Percentiles rank a stretch among this genome's conserved stretches.
phyloP scores from a whole-genome alignment of 2,329 filamentous ascomycete genomes.

The Hypoxylon sp. region DNA sequence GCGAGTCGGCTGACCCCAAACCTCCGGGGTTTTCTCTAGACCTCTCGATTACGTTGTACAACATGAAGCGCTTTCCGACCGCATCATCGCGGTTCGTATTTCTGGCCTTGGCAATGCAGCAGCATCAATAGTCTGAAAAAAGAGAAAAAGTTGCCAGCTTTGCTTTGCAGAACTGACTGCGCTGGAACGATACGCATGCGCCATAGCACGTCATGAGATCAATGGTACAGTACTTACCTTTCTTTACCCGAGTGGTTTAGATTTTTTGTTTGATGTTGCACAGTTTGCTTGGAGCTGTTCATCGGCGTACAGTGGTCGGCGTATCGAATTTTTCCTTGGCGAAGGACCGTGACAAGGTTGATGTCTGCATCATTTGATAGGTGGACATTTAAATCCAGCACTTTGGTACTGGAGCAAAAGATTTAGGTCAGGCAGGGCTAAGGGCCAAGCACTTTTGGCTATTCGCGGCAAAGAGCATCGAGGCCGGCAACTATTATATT shows the following conservation, averaged over 20 bases:
- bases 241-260: slow-evolving; percentile 11
- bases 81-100: slow-evolving; percentile 31
- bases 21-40: too few species aligned
- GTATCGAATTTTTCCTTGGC: slow-evolving; percentile 23
- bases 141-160: neutral
- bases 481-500: slow-evolving; percentile 9
- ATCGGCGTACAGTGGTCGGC: too few species aligned
- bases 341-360: too few species aligned
- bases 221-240: slow-evolving; percentile 1
- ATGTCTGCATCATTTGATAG: too few species aligned
- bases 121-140: slow-evolving; percentile 10
- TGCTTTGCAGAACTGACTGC: slow-evolving; percentile 6
- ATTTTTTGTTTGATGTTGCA: neutral
- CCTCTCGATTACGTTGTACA: slow-evolving; percentile 23
- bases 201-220: slow-evolving; percentile 29
- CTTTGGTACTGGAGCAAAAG: too few species aligned
- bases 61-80: slow-evolving; percentile 22
- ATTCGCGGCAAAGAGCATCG: slow-evolving; percentile 7
- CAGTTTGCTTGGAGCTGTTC: neutral
- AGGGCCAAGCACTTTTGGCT: too few species aligned
- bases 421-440: too few species aligned
- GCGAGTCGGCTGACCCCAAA: too few species aligned
- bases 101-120: slow-evolving; percentile 32
- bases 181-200: slow-evolving; percentile 17
- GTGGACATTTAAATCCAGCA: too few species aligned